Conservation (phyloP, 1,139 yeast species). For the Pichia sp. region DNA sequence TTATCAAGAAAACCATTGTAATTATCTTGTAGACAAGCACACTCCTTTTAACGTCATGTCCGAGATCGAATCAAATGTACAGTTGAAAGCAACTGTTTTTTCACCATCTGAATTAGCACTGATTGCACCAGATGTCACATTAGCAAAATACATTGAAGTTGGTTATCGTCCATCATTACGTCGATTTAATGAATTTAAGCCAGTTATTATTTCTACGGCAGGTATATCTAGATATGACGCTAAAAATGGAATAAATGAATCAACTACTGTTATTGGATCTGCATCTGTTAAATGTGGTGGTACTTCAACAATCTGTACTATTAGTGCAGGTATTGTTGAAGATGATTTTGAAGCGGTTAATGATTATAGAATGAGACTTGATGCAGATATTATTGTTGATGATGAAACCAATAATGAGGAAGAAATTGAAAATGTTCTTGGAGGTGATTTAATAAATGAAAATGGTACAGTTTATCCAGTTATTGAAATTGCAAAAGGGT, state of each 20-base stretch:
- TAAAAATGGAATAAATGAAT: constrained; percentile 14
- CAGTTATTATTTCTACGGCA: constrained; percentile 42
- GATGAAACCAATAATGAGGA: constrained; percentile 10
- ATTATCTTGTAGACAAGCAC: too few relatives aligned
- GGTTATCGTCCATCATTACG: constrained; percentile 74
- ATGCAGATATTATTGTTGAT: constrained; percentile 26
- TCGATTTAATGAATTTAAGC: constrained; percentile 64
- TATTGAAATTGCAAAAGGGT: constrained; percentile 74
- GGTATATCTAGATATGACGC: constrained; percentile 37
- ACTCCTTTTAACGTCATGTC: too few relatives aligned
- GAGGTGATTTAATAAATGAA: constrained; percentile 9
- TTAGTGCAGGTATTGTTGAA: constrained; percentile 66
- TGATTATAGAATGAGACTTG: constrained; percentile 29
- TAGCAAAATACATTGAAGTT: constrained; percentile 67
- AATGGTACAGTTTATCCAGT: constrained; percentile 59
- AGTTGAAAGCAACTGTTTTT: constrained; percentile 43
- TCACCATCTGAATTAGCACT: constrained; percentile 80
- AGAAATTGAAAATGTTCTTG: constrained; percentile 7
- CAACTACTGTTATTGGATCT: constrained; percentile 54
- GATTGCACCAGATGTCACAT: constrained; percentile 77
- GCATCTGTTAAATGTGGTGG: constrained; percentile 66
- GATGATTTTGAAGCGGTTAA: constrained; percentile 37
- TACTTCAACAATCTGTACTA: constrained; percentile 70
- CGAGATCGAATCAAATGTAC: constrained; percentile 7
- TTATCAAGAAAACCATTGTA: too few relatives aligned